Conservation (phyloP, 2,329 filamentous ascomycete species). For the Aspergillus amoenus region DNA sequence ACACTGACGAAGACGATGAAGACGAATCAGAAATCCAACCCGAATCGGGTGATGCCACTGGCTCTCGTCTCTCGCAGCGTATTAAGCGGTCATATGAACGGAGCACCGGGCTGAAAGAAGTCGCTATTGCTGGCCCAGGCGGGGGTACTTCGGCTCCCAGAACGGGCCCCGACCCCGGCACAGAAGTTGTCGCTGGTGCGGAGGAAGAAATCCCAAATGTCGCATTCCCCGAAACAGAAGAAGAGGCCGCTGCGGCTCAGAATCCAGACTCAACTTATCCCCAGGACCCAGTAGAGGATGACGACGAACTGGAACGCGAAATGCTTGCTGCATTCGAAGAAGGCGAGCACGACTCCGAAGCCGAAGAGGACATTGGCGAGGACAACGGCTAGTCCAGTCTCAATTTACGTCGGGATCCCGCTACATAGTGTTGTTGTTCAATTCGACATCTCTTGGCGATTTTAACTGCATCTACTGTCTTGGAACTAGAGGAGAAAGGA, state of each 20-base stretch:
- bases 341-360: constrained; percentile 33
- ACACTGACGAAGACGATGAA: constrained; percentile 17
- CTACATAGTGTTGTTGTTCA: no score
- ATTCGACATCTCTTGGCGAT: no score
- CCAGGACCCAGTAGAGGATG: constrained; percentile 40
- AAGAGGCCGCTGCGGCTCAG: constrained; percentile 28
- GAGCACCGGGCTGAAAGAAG: constrained; percentile 39
- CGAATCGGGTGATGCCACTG: constrained; percentile 36
- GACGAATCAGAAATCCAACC: constrained; percentile 29
- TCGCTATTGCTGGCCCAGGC: constrained; percentile 26
- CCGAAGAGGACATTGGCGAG: constrained; percentile 34
- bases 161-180: neutral
- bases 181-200: neutral
- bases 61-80: constrained; percentile 38
- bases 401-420: neutral
- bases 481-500: neutral
- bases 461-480: neutral
- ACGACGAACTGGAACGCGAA: constrained; percentile 53
- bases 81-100: constrained; percentile 44
- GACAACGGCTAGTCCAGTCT: constrained; percentile 29
- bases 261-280: constrained; percentile 28
- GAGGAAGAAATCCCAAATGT: neutral
- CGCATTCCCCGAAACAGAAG: constrained; percentile 1
- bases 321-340: constrained; percentile 61
- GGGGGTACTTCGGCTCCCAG: neutral